Evolutionary conservation across 352 stramenopile species (phyloP), one percentile per base, ranked within the genome.

Genomic region (Pythium grandisporangium): DNA sequence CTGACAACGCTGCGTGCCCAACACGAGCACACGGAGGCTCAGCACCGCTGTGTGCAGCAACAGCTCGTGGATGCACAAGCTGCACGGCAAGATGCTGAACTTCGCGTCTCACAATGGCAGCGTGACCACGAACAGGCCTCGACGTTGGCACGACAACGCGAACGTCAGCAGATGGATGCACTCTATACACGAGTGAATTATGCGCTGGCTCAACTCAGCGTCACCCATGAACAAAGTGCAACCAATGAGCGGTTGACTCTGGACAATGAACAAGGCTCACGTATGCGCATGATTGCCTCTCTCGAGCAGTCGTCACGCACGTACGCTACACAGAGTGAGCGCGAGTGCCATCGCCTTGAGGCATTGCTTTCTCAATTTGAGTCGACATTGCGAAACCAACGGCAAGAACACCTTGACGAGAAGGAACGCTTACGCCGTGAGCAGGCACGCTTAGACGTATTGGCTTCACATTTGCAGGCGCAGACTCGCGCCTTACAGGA

Each of bases 401-500:
- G 72, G 5, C 70, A 84, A 35, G 72, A 79, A 40, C 58, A 79
- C 21, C 39, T 83, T 10, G 77, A 88, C 19, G 73, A 91, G 36
- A 81, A 84, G 34, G 75, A 91, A 55, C 68, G 78, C 3, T 35
- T 91, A 27, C 58, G 72, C 7, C 60, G 76, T 17, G 75, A 91
- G 35, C 78, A 91, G 45, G 37, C 67, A n/a, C 74, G 77, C 0
- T 27, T 91, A 4, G 66, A 74, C 29, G 64, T 63, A 11, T 48
- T 87, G 0, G 67, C 72, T 20, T 40, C 63, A 5, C 74, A 91
- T 25, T 82, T 86, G 34, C 70, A 88, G 29, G 71, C 70, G 5
- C 77, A 91, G 49, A 69, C 55, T 4, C 52, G 47, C 11, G 60
- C 69, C 12, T 42, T 88, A 3, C 45, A 79, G 42, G 72, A 84